These are phyloP conservation scores for Arxiozyma heterogenica DNA, from an alignment of 1,139 yeast genomes.

Conservation along the genomic window DNA sequence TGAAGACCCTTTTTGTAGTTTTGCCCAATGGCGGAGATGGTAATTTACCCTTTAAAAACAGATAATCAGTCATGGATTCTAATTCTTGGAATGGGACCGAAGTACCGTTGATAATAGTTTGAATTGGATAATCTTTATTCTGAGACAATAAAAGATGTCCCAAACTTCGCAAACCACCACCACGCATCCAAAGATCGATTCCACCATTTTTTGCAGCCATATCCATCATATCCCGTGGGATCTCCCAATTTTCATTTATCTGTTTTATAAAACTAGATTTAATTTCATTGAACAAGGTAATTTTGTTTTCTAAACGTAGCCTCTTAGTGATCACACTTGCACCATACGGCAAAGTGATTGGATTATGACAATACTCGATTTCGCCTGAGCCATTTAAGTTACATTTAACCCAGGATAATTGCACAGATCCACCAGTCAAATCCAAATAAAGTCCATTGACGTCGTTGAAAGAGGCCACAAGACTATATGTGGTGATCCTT, in stretches of 20 bases:
- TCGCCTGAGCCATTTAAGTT: slow-evolving; percentile 35
- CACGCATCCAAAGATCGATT: slow-evolving; percentile 50
- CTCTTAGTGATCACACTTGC: slow-evolving; percentile 54
- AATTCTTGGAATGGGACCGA: slow-evolving; percentile 46
- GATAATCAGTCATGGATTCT: slow-evolving; percentile 39
- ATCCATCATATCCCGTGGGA: slow-evolving; percentile 37
- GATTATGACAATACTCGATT: slow-evolving; percentile 43
- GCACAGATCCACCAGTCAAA: slow-evolving; percentile 58
- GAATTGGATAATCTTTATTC: slow-evolving; percentile 44
- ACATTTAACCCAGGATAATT: slow-evolving; percentile 55
- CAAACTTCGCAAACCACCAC: slow-evolving; percentile 59
- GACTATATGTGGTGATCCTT: slow-evolving; percentile 55
- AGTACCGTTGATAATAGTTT: slow-evolving; percentile 57
- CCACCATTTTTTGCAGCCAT: slow-evolving; percentile 48
- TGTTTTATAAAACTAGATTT: slow-evolving; percentile 38
- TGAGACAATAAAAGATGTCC: slow-evolving; percentile 50
- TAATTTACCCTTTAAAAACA: slow-evolving; percentile 36
- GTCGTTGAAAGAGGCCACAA: slow-evolving; percentile 55
- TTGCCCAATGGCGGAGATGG: slow-evolving; percentile 31
- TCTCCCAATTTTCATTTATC: slow-evolving; percentile 39
- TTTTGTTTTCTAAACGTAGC: slow-evolving; percentile 39
- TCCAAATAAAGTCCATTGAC: slow-evolving; percentile 58
- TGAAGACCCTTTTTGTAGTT: slow-evolving; percentile 38
- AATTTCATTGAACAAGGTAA: slow-evolving; percentile 40
- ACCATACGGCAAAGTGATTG: slow-evolving; percentile 58